Percentiles rank a stretch among this genome's conserved stretches.
Evolutionary conservation across 169 alveolate genomes (phyloP).

Genomic region (Eimeria tenella): DNA sequence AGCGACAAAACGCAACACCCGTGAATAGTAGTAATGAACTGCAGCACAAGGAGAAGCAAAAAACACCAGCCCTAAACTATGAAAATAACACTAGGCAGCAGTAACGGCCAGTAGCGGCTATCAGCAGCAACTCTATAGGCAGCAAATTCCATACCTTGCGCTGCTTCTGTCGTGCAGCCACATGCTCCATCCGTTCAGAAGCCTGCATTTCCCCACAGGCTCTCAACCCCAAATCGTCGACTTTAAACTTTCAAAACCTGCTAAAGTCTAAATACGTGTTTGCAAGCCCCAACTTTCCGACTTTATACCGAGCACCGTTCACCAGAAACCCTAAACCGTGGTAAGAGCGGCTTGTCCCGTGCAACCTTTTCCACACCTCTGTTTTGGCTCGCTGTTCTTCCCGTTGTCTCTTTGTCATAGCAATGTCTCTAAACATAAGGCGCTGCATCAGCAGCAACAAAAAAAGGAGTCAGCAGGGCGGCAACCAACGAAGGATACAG

Average conservation of each 20-base stretch:
- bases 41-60: not conserved
- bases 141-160: slow-evolving; percentile 5
- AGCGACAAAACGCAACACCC: too few relatives aligned
- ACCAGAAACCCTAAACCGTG: not conserved
- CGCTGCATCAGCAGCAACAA: slow-evolving; percentile 39
- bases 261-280: not conserved
- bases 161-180: slow-evolving; percentile 53
- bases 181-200: slow-evolving; percentile 61
- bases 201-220: not conserved
- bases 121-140: too few relatives aligned
- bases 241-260: not conserved
- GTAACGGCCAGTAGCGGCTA: too few relatives aligned
- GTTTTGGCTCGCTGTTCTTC: slow-evolving; percentile 29
- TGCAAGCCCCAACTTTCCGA: not conserved
- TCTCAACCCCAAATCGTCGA: too few relatives aligned
- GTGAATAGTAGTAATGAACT: too few relatives aligned
- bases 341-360: not conserved
- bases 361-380: slow-evolving; percentile 14
- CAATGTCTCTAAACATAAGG: slow-evolving; percentile 41
- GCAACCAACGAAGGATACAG: too few relatives aligned
- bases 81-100: too few relatives aligned
- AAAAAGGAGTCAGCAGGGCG: not conserved
- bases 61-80: not conserved
- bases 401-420: slow-evolving; percentile 27
- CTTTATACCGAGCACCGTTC: too few relatives aligned